Base-by-base conservation (phyloP, 2,329 filamentous ascomycete species). In the Tolypocladium pustulatum region DNA sequence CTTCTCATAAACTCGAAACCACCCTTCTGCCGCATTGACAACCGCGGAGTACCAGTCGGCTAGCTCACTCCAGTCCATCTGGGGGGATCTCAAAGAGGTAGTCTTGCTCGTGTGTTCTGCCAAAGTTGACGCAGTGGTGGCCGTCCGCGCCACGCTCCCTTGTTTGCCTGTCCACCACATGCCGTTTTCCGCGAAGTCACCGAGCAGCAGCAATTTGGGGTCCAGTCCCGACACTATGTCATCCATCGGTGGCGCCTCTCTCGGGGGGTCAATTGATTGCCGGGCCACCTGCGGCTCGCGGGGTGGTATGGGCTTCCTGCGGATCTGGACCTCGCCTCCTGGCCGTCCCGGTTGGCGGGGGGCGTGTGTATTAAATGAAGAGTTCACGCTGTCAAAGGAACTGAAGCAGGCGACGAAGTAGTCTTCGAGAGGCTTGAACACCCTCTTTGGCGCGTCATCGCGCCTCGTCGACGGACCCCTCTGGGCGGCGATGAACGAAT, bases 141-240 rank as follows among this genome's bases (percentile, higher is more conserved):
- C 13, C 25, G 36, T n/a, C 2, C 34, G 34, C 27, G 25, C 13
- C 32, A 59, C 53, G 25, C 75, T 71, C 40, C 77, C 70, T 66
- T 81, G 77, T 55, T 80, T 80, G 1, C 87, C 88, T 54, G 87
- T 86, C 89, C 89, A 93, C 90, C 89, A 93, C 9, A 82, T 83
- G 2, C 88, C 89, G 67, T 94, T 94, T 68, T 94, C 90, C 1
- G 86, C 88, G 63, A 92, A 79, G 65, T 92, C 84, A 2, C 89
- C 89, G 2, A 92, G 71, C 8, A 91, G 76, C 25, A 93, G 75
- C 6, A 88, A 81, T 67, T 91, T 94, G 1, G 87, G 83, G 68
- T 94, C 90, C 25, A 91, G 73, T 55, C 89, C 86, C 57, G 65
- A 66, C 22, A 65, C 57, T 37, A 60, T 43, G 27, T 65, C 62